Conservation (phyloP, 129 eudicot species). For the Tagetes erecta region DNA sequence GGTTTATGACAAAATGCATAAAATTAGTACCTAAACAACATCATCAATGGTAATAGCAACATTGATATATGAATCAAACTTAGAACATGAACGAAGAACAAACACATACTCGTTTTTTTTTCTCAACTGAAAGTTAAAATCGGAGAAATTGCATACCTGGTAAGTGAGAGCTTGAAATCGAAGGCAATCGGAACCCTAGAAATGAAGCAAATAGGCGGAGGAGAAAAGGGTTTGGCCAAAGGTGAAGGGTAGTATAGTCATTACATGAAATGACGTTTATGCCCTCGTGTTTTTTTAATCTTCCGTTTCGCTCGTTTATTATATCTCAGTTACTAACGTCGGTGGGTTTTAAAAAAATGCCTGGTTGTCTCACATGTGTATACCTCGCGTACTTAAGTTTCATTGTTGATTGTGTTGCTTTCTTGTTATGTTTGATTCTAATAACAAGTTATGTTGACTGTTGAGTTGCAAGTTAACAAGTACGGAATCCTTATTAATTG, state of each 20-base stretch:
- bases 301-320: too few relatives aligned
- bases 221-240: conserved; percentile 2
- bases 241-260: not conserved
- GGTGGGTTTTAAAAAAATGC: too few relatives aligned
- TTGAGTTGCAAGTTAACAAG: too few relatives aligned
- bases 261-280: not conserved
- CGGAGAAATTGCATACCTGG: conserved; percentile 14
- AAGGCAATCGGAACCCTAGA: conserved; percentile 13
- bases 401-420: too few relatives aligned
- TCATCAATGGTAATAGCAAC: not conserved
- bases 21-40: not conserved
- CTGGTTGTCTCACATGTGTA: too few relatives aligned
- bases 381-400: too few relatives aligned
- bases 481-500: too few relatives aligned
- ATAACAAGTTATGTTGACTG: too few relatives aligned
- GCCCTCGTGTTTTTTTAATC: not conserved
- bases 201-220: conserved; percentile 3
- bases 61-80: not conserved
- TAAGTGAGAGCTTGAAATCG: not conserved
- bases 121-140: not conserved
- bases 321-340: too few relatives aligned
- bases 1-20: not conserved
- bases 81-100: not conserved
- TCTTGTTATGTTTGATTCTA: too few relatives aligned
- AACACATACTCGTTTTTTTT: too few relatives aligned